Base-by-base conservation (phyloP, 148 eudicot genomes). In the Pharnaceum exiguum region DNA sequence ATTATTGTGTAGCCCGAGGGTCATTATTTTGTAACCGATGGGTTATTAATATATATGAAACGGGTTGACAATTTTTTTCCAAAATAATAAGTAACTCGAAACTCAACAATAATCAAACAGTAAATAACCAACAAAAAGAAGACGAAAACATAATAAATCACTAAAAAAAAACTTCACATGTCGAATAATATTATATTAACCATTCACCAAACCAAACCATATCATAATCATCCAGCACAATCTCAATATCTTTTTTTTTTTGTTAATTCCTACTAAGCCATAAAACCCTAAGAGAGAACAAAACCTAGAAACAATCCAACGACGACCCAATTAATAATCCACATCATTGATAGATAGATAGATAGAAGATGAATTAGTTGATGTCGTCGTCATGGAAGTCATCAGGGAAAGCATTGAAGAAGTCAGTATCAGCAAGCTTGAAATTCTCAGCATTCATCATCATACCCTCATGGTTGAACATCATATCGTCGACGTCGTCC, bases 351-450 rank as follows among this genome's bases (percentile, higher is more conserved):
- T n/a, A n/a, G n/a, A n/a, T n/a, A 51, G 57, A 53, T 44, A 46
- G 39, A 59, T 59, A 59, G 44, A 59, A 17, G 6, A 22, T 16
- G 22, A 25, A 44, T 75, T 56, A 88, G 54, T 83, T 81, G 81
- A 87, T 78, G 55, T 88, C 96, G 23, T 79, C 26, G 30, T 88
- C 91, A 44, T 88, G 86, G 67, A 88, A 88, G 58, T 88, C 91
- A 51, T 88, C 96, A 7, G 82, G 58, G 57, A 88, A 84, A 45
- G 77, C 59, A 65, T 84, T 84, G 84, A 74, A 88, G 86, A 88
- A 88, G 43, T 88, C 86, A 54, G 86, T 55, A 49, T 88, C 88
- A 12, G 82, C 72, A 44, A 88, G 82, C 48, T 75, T 79, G 71
- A 63, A 71, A 57, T 49, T 68, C 23, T 79, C 86, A n/a, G 56